Evolutionary conservation across 192 early-diverging fungal species (phyloP), one percentile per base, ranked within the genome.

Genomic region (Dissophora globulifera): DNA sequence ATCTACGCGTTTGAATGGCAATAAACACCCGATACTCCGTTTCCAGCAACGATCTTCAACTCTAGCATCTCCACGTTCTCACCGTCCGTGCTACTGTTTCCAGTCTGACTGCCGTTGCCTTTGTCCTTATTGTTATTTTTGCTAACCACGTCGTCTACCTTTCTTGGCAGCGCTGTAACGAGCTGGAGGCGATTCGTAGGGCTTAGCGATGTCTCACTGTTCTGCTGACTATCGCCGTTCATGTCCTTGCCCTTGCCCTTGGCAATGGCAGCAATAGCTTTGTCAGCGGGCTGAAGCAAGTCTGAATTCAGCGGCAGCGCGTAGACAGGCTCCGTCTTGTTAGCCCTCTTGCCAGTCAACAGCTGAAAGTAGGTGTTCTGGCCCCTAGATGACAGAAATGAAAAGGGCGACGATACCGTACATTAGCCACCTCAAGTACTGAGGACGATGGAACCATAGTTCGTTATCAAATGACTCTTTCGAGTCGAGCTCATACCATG

Each of bases 351-450:
- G 6, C 81, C 81, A 5, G 78, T 75, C 30, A 78, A 52, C 15
- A 82, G 43, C 26, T 82, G 81, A 33, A 51, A 78, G 31, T 75
- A 69, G 10, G 62, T 62, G 55, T 82, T 82, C 26, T 78, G 81
- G 22, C 81, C 81, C 80, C 78, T 76, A 42, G 30, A 27, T 19
- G 33, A 31, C 7, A 16, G 12, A 50, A 35, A 23, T 49, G 35
- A 20, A 31, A 48, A 9, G 40, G 17, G n/a, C 3, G 9, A 29
- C 31, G 30, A n/a, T n/a, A n/a, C n/a, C n/a, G n/a, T n/a, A n/a
- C n/a, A n/a, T n/a, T n/a, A n/a, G n/a, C n/a, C n/a, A n/a, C n/a
- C n/a, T n/a, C n/a, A n/a, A n/a, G n/a, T n/a, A n/a, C n/a, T n/a
- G n/a, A n/a, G n/a, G n/a, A n/a, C n/a, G n/a, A n/a, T n/a, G n/a